Percentiles rank a stretch among this genome's conserved stretches.
These are phyloP conservation scores for Lavandula angustifolia DNA, from an alignment of 257 asterid genomes.

Conservation along the genomic window DNA sequence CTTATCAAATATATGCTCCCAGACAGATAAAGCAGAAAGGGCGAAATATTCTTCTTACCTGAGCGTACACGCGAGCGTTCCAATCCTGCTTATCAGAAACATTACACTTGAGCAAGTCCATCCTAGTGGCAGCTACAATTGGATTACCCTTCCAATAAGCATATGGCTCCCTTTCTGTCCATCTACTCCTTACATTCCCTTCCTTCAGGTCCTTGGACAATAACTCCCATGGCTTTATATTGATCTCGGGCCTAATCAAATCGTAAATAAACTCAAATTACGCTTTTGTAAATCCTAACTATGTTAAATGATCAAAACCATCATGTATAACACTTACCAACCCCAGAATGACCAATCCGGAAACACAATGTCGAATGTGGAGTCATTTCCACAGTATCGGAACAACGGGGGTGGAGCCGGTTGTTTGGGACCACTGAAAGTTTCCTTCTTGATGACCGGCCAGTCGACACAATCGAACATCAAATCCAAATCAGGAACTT, in stretches of 20 bases:
- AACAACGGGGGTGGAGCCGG: conserved; percentile 63
- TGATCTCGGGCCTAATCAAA: conserved; percentile 70
- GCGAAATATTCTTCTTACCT: conserved; percentile 41
- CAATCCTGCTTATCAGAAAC: conserved; percentile 74
- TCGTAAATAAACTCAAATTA: background rate
- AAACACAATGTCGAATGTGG: conserved; percentile 61
- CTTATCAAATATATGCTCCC: background rate
- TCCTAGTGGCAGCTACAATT: conserved; percentile 50
- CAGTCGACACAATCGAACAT: conserved; percentile 81
- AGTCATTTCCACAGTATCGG: conserved; percentile 60
- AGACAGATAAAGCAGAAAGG: background rate
- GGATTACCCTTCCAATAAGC: conserved; percentile 96
- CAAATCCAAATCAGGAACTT: conserved; percentile 68
- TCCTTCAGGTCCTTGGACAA: conserved; percentile 51
- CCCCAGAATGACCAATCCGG: conserved; percentile 98
- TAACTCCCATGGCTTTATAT: conserved; percentile 77
- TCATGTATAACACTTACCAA: conserved; percentile 46
- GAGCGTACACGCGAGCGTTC: conserved; percentile 74
- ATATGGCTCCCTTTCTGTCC: conserved; percentile 77
- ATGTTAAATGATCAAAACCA: background rate
- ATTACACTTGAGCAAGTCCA: conserved; percentile 78
- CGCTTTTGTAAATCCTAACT: background rate
- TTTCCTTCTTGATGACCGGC: conserved; percentile 51
- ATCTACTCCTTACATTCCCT: conserved; percentile 55
- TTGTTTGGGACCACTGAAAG: conserved; percentile 31